These are phyloP conservation scores for Aureobasidium melanogenum DNA, from an alignment of 2,329 filamentous ascomycete genomes.

Conservation along the genomic window DNA sequence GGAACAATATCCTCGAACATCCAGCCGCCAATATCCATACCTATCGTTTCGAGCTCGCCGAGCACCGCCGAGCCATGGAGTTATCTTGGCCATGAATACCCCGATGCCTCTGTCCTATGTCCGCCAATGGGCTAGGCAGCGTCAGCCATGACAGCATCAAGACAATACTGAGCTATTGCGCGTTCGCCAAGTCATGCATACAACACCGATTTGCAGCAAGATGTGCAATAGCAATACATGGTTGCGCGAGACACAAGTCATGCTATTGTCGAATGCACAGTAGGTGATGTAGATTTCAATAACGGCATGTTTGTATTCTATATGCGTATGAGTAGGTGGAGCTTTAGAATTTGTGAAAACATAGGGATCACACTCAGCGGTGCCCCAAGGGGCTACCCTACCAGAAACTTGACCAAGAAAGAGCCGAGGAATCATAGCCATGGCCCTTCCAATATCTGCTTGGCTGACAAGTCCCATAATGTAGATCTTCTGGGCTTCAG, in stretches of 20 bases:
- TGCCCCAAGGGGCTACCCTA: neutral
- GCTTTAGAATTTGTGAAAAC: too few species aligned
- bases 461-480: neutral
- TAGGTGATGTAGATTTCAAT: too few species aligned
- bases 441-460: neutral
- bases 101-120: neutral
- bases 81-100: neutral
- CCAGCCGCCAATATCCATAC: too few species aligned
- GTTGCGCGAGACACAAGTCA: neutral
- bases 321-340: too few species aligned
- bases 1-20: too few species aligned
- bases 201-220: neutral
- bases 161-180: neutral
- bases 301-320: too few species aligned
- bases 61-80: neutral
- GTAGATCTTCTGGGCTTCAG: conserved; percentile 4
- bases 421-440: neutral
- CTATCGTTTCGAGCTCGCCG: too few species aligned
- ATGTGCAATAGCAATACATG: neutral
- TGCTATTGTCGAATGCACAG: neutral
- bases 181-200: neutral
- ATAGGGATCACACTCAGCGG: too few species aligned
- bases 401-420: neutral
- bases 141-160: conserved; percentile 6
- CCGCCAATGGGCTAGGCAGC: conserved; percentile 7